Base-by-base conservation (phyloP, 805 yeast species). In the Metschnikowia lochheadii region DNA sequence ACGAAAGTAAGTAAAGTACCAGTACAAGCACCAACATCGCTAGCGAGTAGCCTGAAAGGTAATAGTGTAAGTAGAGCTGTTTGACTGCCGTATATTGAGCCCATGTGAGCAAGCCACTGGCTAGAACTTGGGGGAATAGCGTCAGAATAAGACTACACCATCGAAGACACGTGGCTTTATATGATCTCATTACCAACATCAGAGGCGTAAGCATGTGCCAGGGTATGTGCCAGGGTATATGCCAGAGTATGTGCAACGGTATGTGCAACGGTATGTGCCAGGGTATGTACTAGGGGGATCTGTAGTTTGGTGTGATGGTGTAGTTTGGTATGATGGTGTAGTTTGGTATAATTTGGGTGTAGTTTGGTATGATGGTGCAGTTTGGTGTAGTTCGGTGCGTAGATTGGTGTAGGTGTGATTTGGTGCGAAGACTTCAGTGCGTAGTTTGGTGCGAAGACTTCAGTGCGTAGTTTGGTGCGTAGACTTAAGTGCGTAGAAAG, bases 81-180 rank as follows among this genome's bases (percentile, higher is more conserved):
- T 62, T 52, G 7, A 67, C 47, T 14, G 74, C 50, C 0, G 71
- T 79, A 52, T 68, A 77, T 40, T 75, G 58, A 0, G 82, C 73
- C 82, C 86, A 83, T 0, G 76, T 41, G 47, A 77, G 64, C 0
- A 78, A 61, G 5, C 61, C 46, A 0, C 76, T 62, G 47, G 80
- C 79, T 23, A 79, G 57, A 0, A 66, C 65, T 53, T 77, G 79
- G 21, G 87, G 87, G 57, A 82, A 78, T 1, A 75, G 55, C 5
- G 56, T 40, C 51, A 51, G 75, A 58, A 6, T 73, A 68, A 39
- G 70, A 56, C 76, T 73, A 52, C 76, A 73, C 33, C 65, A 55
- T 5, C 26, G 47, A 20, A 36, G 21, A n/a, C 49, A 43, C 20
- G 45, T 20, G 23, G 53, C 49, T 31, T 57, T 44, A 44, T 54